Evolutionary conservation across 805 yeast genomes (phyloP), one percentile per base, ranked within the genome.

Genomic region (Yarrowia sp.): DNA sequence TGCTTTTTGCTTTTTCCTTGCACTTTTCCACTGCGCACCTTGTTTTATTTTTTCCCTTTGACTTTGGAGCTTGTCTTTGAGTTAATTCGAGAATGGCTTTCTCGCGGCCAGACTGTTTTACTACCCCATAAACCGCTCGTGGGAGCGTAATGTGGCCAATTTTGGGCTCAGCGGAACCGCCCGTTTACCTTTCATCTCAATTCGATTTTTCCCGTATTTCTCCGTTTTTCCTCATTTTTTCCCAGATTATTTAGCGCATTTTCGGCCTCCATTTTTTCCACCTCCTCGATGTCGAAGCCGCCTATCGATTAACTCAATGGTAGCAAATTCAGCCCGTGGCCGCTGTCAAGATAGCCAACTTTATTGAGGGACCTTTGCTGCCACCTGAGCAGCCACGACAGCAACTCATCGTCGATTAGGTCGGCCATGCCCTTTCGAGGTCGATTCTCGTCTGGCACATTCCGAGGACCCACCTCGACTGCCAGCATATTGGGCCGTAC

Each of bases 21-120:
- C n/a, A n/a, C n/a, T n/a, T n/a, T n/a, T n/a, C n/a, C n/a, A n/a
- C n/a, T n/a, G n/a, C n/a, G n/a, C n/a, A n/a, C n/a, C 16, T 39
- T 39, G 49, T 25, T 42, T 44, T 44, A 29, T 44, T 44, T 44
- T 44, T 44, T 44, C 51, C 18, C 51, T 27, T 44, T 27, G 51
- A 44, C 51, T 44, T 44, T 44, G 27, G 49, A 44, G 51, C 51
- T 44, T 44, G 35, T 44, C 29, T 44, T 25, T 22, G 29, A 39
- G 44, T 39, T n/a, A 19, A 38, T 36, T 18, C 10, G 12, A 5
- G 9, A 35, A 9, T 35, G 38, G 21, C 21, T 35, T 35, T 35
- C n/a, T n/a, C n/a, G n/a, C n/a, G n/a, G n/a, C n/a, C n/a, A n/a
- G n/a, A n/a, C n/a, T n/a, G n/a, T n/a, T n/a, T n/a, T n/a, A n/a